Base-by-base conservation (phyloP, 2,329 filamentous ascomycete genomes). In the Fonsecaea erecta region DNA sequence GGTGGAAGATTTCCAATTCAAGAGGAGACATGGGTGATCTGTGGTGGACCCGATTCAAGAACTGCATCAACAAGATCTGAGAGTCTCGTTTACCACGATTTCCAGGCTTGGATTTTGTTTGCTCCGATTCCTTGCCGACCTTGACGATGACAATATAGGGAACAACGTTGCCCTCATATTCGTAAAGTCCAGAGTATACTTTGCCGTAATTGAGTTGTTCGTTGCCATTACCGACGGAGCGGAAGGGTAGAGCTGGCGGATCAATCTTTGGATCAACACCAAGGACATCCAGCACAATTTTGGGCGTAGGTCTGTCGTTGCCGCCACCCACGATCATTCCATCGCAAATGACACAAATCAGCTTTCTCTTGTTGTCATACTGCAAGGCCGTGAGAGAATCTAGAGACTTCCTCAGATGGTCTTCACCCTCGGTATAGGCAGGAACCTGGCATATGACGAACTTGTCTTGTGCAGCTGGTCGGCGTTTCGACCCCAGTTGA, bases 71-170 rank as follows among this genome's bases (percentile, higher is more conserved):
- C 70, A 98, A 79, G 73, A 99, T 92, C 78, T 99, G 95, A 35
- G 94, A 97, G 78, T 99, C 95, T 83, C 95, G 93, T 82, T 99
- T 99, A 78, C 95, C 95, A 79, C 95, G 91, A 80, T 99, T 99
- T 73, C 95, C 95, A 59, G 95, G 95, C 82, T 97, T 98, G 1
- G 92, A 83, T 79, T 94, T 95, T 74, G 79, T 82, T 77, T 96
- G 92, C 78, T 99, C 95, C 5, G 93, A 96, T 76, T 97, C 92
- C 79, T 97, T 98, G 76, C 95, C 95, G 66, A 97, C 90, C 82
- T 99, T 99, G 77, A 98, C 94, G 26, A 99, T 84, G 11, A 99
- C 95, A 28, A 99, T 80, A 74, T 97, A 99, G 0, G 95, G 95
- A 11, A 99, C 95, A 2, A 99, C 93, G 72, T 97, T 97, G 78